These are phyloP conservation scores for Ceratocystis diversiconidia DNA, from an alignment of 2,329 filamentous ascomycete genomes.

Conservation along the genomic window DNA sequence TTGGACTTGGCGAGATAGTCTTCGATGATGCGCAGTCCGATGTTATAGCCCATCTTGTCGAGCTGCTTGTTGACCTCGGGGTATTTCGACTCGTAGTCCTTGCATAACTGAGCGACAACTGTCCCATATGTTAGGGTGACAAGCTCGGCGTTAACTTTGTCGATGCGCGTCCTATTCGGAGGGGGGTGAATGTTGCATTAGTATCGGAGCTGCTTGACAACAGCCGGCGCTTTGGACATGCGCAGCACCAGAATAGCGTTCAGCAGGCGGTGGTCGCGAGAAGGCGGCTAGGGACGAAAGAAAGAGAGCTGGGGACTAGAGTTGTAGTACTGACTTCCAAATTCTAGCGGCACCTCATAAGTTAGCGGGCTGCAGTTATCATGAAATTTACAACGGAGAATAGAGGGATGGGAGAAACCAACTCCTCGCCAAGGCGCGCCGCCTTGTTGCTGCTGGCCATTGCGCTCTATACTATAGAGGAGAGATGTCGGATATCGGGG, in stretches of 20 bases:
- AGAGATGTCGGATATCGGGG: no score
- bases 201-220: background rate
- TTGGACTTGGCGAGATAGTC: constrained; percentile 95
- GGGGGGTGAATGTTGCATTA: constrained; percentile 2
- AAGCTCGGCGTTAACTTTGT: constrained; percentile 96
- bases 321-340: constrained; percentile 64
- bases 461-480: background rate
- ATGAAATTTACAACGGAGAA: background rate
- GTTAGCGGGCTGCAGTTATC: constrained; percentile 15
- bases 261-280: background rate
- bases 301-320: background rate
- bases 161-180: constrained; percentile 62
- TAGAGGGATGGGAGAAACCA: constrained; percentile 24
- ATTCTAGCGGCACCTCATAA: constrained; percentile 41
- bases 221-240: background rate
- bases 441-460: constrained; percentile 50
- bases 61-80: constrained; percentile 92
- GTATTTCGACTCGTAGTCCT: constrained; percentile 91
- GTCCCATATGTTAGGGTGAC: constrained; percentile 96
- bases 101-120: constrained; percentile 89
- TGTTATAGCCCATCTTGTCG: constrained; percentile 99
- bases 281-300: background rate
- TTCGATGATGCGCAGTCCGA: constrained; percentile 86
- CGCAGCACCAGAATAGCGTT: background rate
- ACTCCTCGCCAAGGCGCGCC: constrained; percentile 49